phyloP scores from a whole-genome alignment of 257 asterid species.

The Solanum chilense region DNA sequence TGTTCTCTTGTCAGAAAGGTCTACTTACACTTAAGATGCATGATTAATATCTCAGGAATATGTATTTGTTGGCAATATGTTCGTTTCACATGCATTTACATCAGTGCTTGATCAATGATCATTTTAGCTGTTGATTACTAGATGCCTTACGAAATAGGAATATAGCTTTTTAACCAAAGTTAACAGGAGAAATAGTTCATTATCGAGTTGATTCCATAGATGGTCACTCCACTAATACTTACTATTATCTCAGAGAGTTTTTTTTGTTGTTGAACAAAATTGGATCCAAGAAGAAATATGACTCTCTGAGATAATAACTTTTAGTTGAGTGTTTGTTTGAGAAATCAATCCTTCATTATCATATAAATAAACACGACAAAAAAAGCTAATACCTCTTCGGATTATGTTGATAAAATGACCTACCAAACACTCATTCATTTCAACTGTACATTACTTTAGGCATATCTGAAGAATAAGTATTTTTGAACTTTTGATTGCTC shows the following conservation, averaged over 20 bases:
- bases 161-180: not conserved
- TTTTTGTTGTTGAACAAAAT: not conserved
- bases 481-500: not conserved
- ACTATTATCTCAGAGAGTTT: not conserved
- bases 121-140: not conserved
- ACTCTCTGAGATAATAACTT: not conserved
- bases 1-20: slow-evolving; percentile 96
- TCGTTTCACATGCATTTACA: not conserved
- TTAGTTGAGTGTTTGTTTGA: not conserved
- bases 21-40: not conserved
- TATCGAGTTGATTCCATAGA: not conserved
- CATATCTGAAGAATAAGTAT: not conserved
- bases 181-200: not conserved
- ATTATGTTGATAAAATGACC: not conserved
- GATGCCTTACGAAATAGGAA: not conserved
- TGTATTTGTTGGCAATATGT: not conserved
- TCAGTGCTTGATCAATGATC: not conserved
- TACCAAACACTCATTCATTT: not conserved
- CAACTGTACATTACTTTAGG: not conserved
- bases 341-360: not conserved
- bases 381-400: not conserved
- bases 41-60: not conserved
- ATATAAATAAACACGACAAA: not conserved
- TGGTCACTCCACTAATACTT: not conserved
- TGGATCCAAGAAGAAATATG: not conserved